These are phyloP conservation scores for Typha latifolia DNA, from an alignment of 176 grass and related monocot species.

Conservation along the genomic window DNA sequence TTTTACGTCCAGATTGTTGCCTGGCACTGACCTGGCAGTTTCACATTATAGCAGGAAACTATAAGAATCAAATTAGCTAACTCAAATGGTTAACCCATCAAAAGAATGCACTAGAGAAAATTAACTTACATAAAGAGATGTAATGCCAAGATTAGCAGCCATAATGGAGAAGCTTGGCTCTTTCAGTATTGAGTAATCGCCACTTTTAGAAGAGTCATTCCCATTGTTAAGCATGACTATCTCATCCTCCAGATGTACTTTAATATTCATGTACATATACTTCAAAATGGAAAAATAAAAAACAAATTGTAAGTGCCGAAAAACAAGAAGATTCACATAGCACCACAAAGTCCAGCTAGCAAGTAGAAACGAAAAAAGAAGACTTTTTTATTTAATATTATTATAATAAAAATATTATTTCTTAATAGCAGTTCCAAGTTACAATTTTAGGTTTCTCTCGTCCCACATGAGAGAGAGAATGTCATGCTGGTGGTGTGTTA, in stretches of 20 bases:
- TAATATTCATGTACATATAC: conserved; percentile 90
- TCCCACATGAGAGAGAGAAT: too few species aligned
- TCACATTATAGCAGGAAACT: conserved; percentile 19
- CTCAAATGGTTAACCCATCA: conserved; percentile 3
- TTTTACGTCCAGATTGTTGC: conserved; percentile 56
- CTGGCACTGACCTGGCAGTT: conserved; percentile 69
- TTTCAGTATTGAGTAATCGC: conserved; percentile 6
- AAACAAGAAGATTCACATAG: conserved; percentile 7
- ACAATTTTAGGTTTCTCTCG: too few species aligned
- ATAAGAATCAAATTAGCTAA: conserved; percentile 13
- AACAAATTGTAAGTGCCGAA: conserved; percentile 14
- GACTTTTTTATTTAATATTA: neutral
- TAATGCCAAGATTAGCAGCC: conserved; percentile 57
- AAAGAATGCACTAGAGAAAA: conserved; percentile 11
- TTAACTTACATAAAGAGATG: conserved; percentile 91
- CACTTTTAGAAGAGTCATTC: conserved; percentile 10
- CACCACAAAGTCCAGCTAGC: neutral
- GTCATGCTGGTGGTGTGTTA: too few species aligned
- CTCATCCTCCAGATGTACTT: conserved; percentile 66
- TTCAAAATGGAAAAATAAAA: conserved; percentile 30
- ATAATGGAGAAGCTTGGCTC: conserved; percentile 61
- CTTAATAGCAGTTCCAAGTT: neutral
- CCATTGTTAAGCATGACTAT: conserved; percentile 48
- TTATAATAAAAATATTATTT: neutral
- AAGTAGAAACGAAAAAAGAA: conserved; percentile 7